Conservation (phyloP, 345 rosid genomes). For the Salix exigua region DNA sequence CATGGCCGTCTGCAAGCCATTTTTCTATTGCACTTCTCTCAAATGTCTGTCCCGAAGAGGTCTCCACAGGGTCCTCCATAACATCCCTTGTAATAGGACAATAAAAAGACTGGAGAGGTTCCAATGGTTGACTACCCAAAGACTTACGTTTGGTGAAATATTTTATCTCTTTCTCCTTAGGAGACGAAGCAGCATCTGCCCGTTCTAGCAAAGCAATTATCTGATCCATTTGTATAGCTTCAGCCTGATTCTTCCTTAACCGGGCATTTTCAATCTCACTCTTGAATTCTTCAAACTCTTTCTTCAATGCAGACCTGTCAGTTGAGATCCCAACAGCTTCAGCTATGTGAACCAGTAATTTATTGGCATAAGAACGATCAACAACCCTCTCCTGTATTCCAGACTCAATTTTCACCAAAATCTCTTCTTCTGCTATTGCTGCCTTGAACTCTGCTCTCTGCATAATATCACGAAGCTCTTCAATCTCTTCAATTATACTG, state of each 20-base stretch:
- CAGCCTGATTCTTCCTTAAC: conserved; percentile 60
- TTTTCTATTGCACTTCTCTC: conserved; percentile 62
- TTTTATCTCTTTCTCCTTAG: conserved; percentile 48
- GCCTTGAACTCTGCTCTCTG: conserved; percentile 55
- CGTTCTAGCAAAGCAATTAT: conserved; percentile 64
- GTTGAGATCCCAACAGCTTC: conserved; percentile 56
- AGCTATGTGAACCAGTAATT: conserved; percentile 48
- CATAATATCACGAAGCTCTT: conserved; percentile 40
- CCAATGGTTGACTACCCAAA: conserved; percentile 58
- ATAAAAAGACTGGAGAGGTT: conserved; percentile 62
- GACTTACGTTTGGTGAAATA: conserved; percentile 54
- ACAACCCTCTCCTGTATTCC: conserved; percentile 64
- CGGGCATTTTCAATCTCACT: conserved; percentile 55
- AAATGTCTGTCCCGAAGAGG: conserved; percentile 72
- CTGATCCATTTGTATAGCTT: conserved; percentile 74
- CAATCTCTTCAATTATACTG: conserved; percentile 37
- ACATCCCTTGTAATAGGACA: conserved; percentile 67
- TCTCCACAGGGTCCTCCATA: conserved; percentile 75
- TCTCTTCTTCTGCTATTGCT: conserved; percentile 55
- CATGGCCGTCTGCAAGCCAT: conserved; percentile 63
- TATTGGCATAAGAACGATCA: conserved; percentile 60
- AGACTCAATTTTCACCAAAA: conserved; percentile 55
- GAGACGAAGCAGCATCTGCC: conserved; percentile 62
- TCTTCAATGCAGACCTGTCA: conserved; percentile 43
- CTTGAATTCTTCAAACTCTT: conserved; percentile 61